Evolutionary conservation across 768 basidiomycete species (phyloP), one percentile per base, ranked within the genome.

Genomic region (Symmetrospora coprosmae): DNA sequence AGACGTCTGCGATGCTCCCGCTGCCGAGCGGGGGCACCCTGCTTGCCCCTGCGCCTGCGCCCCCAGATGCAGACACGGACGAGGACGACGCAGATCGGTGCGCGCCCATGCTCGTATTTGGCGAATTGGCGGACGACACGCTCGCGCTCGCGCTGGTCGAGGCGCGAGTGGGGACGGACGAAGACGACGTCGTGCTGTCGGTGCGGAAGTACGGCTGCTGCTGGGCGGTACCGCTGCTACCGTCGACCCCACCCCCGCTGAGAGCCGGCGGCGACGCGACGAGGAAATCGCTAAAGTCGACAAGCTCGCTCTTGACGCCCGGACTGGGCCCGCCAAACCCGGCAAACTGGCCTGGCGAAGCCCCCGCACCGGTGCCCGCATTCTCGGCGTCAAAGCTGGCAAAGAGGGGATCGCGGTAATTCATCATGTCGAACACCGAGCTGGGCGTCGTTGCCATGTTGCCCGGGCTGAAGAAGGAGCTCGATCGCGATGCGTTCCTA

Each of bases 251-350:
- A n/a, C n/a, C n/a, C n/a, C n/a, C n/a, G n/a, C n/a, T n/a, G 9
- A 30, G 23, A 27, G 13, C 40, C 43, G 55, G 55, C 14, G 55
- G 55, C 2, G 55, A 58, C 23, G 28, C 31, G 13, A 58, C 55
- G 13, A 58, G 30, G 41, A 58, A 58, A 25, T 58, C 55, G 37
- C 16, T 34, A 35, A 58, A 58, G 30, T 58, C 55, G 9, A 58
- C 38, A 31, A 53, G 40, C 23, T 53, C 43, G 40, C 43, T 31
- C 3, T 38, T 33, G 34, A 45, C 25, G 31, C 37, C 55, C 5
- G 33, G 23, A 7, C 19, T 7, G n/a, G 9, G 21, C 8, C 49
- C 49, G 8, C 31, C 49, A n/a, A n/a, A n/a, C n/a, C n/a, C n/a
- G n/a, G n/a, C n/a, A n/a, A n/a, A n/a, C n/a, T n/a, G n/a, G n/a